A percentile compares a stretch with the other conserved stretches of the same genome.
phyloP scores from a whole-genome alignment of 2,329 filamentous ascomycete species.

The Colletotrichum lentis region DNA sequence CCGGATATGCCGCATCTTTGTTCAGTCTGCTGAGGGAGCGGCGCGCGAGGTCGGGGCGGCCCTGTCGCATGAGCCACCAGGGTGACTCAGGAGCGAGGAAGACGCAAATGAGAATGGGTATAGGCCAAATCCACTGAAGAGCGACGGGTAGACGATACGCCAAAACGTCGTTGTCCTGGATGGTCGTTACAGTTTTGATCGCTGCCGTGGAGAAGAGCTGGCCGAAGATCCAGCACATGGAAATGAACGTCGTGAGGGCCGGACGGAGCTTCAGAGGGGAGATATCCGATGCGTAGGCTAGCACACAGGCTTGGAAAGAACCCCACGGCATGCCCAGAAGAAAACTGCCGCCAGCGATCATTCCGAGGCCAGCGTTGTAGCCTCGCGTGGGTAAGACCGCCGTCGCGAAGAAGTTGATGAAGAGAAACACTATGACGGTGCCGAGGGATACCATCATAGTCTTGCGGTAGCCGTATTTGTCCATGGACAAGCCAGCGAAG shows the following conservation, averaged over 20 bases:
- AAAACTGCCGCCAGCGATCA: constrained; percentile 47
- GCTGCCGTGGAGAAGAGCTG: constrained; percentile 49
- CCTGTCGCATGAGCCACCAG: constrained; percentile 50
- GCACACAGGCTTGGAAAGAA: constrained; percentile 47
- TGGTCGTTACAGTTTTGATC: constrained; percentile 44
- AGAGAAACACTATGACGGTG: constrained; percentile 19
- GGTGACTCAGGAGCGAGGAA: constrained; percentile 51
- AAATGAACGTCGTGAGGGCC: constrained; percentile 51
- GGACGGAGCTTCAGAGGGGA: constrained; percentile 46
- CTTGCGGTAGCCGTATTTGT: constrained; percentile 28
- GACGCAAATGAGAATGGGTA: constrained; percentile 46
- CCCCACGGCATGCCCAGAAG: constrained; percentile 50
- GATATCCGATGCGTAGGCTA: constrained; percentile 51
- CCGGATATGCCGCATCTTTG: constrained; percentile 42
- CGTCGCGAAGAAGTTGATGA: constrained; percentile 30
- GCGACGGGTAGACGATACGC: constrained; percentile 51
- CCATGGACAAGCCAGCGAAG: constrained; percentile 16
- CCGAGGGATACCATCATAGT: constrained; percentile 23
- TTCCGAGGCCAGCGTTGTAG: constrained; percentile 43
- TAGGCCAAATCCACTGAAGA: constrained; percentile 51
- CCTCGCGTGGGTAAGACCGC: constrained; percentile 50
- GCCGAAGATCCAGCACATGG: constrained; percentile 53
- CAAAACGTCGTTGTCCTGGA: constrained; percentile 41
- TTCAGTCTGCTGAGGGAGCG: constrained; percentile 44
- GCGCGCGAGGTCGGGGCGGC: constrained; percentile 44